phyloP scores from a whole-genome alignment of 2,329 filamentous ascomycete genomes.

The Calonectria fujianensis region DNA sequence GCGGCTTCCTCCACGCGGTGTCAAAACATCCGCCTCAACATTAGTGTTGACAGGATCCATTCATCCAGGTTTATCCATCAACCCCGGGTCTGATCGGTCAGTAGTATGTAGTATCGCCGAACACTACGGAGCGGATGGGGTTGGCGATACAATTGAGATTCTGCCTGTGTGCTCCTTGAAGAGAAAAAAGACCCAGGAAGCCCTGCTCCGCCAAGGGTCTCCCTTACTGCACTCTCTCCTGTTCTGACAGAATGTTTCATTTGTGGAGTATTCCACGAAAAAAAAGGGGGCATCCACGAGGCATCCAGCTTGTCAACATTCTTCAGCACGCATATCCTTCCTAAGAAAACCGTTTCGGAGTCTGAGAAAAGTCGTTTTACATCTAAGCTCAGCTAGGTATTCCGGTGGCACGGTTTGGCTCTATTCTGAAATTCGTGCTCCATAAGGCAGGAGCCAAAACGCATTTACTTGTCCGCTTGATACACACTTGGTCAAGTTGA shows the following conservation, averaged over 20 bases:
- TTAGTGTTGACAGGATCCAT: slow-evolving; percentile 33
- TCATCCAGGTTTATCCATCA: slow-evolving; percentile 26
- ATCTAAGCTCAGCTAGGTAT: not conserved
- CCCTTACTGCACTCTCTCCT: slow-evolving; percentile 38
- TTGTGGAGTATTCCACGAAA: slow-evolving; percentile 42
- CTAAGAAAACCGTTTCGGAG: not conserved
- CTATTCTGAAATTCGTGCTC: not conserved
- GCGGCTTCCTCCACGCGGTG: slow-evolving; percentile 27
- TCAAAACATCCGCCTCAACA: slow-evolving; percentile 33
- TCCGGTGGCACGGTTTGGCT: not conserved
- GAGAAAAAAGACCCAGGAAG: slow-evolving; percentile 27
- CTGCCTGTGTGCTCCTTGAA: slow-evolving; percentile 30
- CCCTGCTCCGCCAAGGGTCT: slow-evolving; percentile 40
- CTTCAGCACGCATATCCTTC: not conserved
- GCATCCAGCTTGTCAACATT: slow-evolving; percentile 22
- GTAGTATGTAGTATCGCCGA: slow-evolving; percentile 40
- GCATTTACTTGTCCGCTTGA: slow-evolving; percentile 5
- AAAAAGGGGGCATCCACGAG: slow-evolving; percentile 35
- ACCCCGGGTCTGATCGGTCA: slow-evolving; percentile 39
- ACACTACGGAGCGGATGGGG: slow-evolving; percentile 39
- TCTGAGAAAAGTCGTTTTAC: slow-evolving; percentile 7
- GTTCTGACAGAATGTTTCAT: slow-evolving; percentile 48
- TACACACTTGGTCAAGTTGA: slow-evolving; percentile 6
- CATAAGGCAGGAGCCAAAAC: not conserved
- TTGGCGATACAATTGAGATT: slow-evolving; percentile 38